Evolutionary conservation across 371 early-diverging fungal genomes (phyloP), one percentile per base, ranked within the genome.

Genomic region (Mortierella sp.): DNA sequence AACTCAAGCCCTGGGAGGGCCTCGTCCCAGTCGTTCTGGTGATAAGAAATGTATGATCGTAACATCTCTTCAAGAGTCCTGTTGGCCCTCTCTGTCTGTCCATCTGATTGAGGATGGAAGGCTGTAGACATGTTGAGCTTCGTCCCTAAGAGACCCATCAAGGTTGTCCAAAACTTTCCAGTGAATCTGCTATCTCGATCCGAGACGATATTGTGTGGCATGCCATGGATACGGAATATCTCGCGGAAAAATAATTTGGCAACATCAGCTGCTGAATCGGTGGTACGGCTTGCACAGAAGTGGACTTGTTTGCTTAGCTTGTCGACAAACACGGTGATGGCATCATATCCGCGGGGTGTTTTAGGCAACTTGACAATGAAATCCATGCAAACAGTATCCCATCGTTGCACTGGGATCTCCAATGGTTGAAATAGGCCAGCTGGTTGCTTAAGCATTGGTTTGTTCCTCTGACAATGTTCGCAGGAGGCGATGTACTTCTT

Each of bases 11-110:
- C 47, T 15, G 83, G 81, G 2, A 89, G 61, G 0, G 72, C 64
- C 1, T 66, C n/a, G 2, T 26, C 63, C 89, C 87, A 88, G 51
- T 85, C 60, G 46, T 75, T 62, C 61, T 86, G 87, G 2, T 21
- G 4, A 21, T 50, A 21, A 6, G 16, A n/a, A 14, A 71, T 30
- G 57, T 66, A 88, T 14, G 48, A 47, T 7, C 87, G 53, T 1
- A 90, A 84, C 48, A 86, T 86, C 48, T 85, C 82, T 55, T 88
- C 84, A 0, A 91, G 50, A 0, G 81, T 74, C 4, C 80, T 75
- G 57, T 90, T 91, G 0, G 80, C 59, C 0, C 85, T 60, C 62
- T 89, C 87, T 0, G 86, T 88, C 68, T 88, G 88, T 11, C 85
- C 85, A 64, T 88, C 85, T 1, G 87, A 84, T 64, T 89, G 85